A percentile compares a stretch with the other conserved stretches of the same genome.
phyloP scores from a whole-genome alignment of 2,329 filamentous ascomycete species.

The Aspergillus sp. region DNA sequence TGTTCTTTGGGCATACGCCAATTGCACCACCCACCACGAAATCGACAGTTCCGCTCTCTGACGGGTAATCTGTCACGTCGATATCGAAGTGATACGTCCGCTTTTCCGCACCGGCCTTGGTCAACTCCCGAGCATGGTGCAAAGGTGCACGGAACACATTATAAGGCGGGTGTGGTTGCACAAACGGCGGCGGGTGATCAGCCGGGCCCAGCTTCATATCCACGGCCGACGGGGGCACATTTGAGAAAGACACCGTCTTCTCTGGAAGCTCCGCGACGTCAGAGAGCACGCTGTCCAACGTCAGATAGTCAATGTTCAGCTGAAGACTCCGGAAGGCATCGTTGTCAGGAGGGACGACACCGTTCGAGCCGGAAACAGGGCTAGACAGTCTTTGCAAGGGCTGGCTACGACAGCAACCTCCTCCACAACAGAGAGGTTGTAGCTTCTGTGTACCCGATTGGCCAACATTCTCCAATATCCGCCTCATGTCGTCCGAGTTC shows the following conservation, averaged over 20 bases:
- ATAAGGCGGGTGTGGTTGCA: conserved; percentile 91
- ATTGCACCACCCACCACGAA: conserved; percentile 97
- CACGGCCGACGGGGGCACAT: conserved; percentile 26
- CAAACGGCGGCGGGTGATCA: conserved; percentile 72
- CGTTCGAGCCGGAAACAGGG: conserved; percentile 35
- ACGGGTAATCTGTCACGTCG: conserved; percentile 89
- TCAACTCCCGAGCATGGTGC: conserved; percentile 76
- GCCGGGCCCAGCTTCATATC: conserved; percentile 29
- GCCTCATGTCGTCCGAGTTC: conserved; percentile 50
- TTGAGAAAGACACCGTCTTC: conserved; percentile 60
- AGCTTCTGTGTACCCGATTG: conserved; percentile 51
- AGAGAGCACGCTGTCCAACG: conserved; percentile 60
- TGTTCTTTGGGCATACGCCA: conserved; percentile 84
- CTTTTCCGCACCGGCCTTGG: conserved; percentile 83
- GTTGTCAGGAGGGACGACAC: conserved; percentile 62
- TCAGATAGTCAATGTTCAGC: conserved; percentile 67
- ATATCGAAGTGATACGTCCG: conserved; percentile 96
- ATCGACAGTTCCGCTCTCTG: conserved; percentile 69
- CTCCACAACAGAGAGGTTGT: conserved; percentile 56
- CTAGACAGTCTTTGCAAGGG: conserved; percentile 41
- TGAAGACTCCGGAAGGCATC: conserved; percentile 72
- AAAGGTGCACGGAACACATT: conserved; percentile 85
- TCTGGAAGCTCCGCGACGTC: conserved; percentile 64
- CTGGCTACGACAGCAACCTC: conserved; percentile 56
- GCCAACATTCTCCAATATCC: conserved; percentile 48